Evolutionary conservation across 1,284 basidiomycete genomes (phyloP), one percentile per base, ranked within the genome.

Genomic region (Cronartium quercuum): DNA sequence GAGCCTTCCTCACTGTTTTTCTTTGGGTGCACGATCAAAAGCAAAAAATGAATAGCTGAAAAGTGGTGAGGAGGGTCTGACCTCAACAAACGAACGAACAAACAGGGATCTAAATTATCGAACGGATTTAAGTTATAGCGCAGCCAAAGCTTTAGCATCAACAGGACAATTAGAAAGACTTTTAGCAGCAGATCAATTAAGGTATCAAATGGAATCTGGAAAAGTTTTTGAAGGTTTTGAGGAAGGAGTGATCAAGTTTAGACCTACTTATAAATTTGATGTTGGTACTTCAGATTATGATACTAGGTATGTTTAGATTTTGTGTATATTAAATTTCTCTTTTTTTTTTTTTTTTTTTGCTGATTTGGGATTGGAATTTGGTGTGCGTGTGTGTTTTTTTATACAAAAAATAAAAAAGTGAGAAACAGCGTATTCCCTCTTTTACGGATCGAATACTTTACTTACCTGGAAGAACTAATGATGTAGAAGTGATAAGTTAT

Each of bases 201-300:
- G 63, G 55, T n/a, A 38, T 55, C 69, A 73, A 55, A 65, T 73
- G 38, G 69, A 73, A 65, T 3, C 62, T 34, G 62, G 69, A 58
- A 51, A 65, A 24, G 69, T 61, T 18, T 73, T 73, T 63, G 60
- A 73, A 29, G 60, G 62, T 18, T 73, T 73, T 37, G 29, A 65
- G 21, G 69, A 73, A 41, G 62, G 44, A 24, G 15, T 1, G 15
- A 73, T 73, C 29, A 51, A 21, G n/a, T 73, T 73, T 55, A 41
- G 29, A n/a, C 69, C 69, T 34, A 73, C 62, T 10, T 73, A 73
- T 63, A 73, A 73, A 24, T 73, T 73, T 38, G 69, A 73, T 65
- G 61, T 73, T 13, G 69, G 69, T 5, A 73, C 69, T 9, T 55
- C 47, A 34, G 35, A 57, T 29, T 73, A 64, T 41, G 69, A 73